phyloP scores from a whole-genome alignment of 2,329 filamentous ascomycete genomes.

The Tolypocladium endophyticum region DNA sequence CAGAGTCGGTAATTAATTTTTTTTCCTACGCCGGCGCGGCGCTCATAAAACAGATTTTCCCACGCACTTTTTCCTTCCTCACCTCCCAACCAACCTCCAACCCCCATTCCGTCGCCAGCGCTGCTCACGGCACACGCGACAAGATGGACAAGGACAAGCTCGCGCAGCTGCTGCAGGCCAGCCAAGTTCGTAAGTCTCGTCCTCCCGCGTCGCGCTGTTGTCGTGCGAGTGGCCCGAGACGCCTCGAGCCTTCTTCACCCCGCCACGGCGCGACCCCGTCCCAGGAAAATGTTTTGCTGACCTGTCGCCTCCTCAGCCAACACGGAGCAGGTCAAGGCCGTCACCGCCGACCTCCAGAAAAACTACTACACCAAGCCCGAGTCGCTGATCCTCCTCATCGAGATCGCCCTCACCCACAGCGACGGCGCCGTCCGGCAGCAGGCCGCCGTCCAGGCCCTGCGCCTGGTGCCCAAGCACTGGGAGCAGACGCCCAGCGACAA shows the following conservation, averaged over 20 bases:
- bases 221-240: background rate
- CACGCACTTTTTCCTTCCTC: background rate
- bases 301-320: slow-evolving; percentile 48
- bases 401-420: slow-evolving; percentile 74
- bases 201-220: background rate
- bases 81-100: background rate
- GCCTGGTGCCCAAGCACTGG: slow-evolving; percentile 83
- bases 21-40: background rate
- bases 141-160: slow-evolving; percentile 56
- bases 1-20: background rate
- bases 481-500: slow-evolving; percentile 58
- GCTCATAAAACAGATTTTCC: background rate
- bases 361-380: slow-evolving; percentile 83
- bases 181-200: slow-evolving; percentile 66
- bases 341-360: slow-evolving; percentile 83
- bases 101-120: background rate
- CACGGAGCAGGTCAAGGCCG: slow-evolving; percentile 80
- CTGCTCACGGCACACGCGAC: slow-evolving; percentile 6
- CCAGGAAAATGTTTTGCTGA: background rate
- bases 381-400: slow-evolving; percentile 75
- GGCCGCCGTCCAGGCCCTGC: slow-evolving; percentile 79
- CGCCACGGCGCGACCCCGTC: background rate
- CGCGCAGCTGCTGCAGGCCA: slow-evolving; percentile 74
- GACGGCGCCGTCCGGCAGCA: slow-evolving; percentile 70
- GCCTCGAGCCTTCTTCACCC: background rate